A percentile compares a stretch with the other conserved stretches of the same genome.
Conservation (phyloP, 305 asterid species). For the Solanum hybrid region DNA sequence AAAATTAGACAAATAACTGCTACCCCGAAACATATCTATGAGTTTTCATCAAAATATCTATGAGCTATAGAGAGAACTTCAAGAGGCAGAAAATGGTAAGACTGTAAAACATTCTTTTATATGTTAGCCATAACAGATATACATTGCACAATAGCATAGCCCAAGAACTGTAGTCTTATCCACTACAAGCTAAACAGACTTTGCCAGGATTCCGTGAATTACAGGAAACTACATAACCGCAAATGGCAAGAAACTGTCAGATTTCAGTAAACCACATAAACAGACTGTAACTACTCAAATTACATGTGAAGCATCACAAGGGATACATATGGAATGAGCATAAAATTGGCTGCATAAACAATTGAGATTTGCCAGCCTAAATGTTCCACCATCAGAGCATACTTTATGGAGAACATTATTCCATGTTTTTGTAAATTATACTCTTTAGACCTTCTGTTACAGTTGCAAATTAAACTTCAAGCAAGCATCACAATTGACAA, state of each 20-base stretch:
- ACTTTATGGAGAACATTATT: background rate
- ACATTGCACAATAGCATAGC: background rate
- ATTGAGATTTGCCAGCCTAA: background rate
- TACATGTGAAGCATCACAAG: background rate
- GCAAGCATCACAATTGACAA: background rate
- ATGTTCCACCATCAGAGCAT: background rate
- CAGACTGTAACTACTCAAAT: background rate
- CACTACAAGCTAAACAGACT: background rate
- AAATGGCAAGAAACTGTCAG: background rate
- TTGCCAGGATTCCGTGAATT: background rate
- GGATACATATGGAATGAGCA: background rate
- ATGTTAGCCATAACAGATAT: background rate
- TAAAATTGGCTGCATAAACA: background rate
- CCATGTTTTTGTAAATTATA: background rate
- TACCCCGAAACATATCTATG: background rate
- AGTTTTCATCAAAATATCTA: background rate
- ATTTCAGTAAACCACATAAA: background rate
- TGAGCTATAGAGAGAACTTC: background rate
- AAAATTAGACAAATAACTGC: background rate
- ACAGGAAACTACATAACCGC: background rate
- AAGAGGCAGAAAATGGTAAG: background rate
- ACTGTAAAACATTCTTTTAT: background rate
- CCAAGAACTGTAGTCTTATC: background rate
- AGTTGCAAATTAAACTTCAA: background rate
- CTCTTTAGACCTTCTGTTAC: background rate